Base-by-base conservation (phyloP, 768 basidiomycete species). In the Mycena maculata region DNA sequence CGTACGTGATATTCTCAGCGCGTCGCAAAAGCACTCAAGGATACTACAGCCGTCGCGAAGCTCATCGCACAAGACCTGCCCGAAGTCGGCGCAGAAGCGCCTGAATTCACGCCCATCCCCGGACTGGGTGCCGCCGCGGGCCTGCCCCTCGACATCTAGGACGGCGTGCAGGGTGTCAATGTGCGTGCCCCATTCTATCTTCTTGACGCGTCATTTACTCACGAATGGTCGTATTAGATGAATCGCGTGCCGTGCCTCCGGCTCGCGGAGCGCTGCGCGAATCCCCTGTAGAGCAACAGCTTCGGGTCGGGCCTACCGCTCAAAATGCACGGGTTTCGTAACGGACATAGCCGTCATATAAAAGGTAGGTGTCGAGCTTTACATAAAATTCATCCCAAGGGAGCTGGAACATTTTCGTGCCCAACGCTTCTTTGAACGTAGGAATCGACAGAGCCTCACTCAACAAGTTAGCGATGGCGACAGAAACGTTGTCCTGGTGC, bases 221-320 rank as follows among this genome's bases (percentile, higher is more conserved):
- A 7, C 41, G 23, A 28, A n/a, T n/a, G n/a, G n/a, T n/a, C 49
- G 23, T 38, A n/a, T 31, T 63, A 91, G 90, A 84, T 84, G 68
- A 90, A 91, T 70, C 84, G 88, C 18, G 76, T 88, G 3, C 84
- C 86, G 9, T 90, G 87, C 73, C 79, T 91, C 53, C 88, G 88
- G 18, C 79, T 91, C 11, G 86, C 87, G 0, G 86, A 88, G 70
- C 87, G 87, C 16, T 90, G 88, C 67, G 88, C 89, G 0, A 84
- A 83, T 8, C 82, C 88, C 27, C 79, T 91, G n/a, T 79, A 39
- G 7, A 60, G 57, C 53, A 63, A 61, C 39, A 47, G 65, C 39
- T 36, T 18, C 13, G 54, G 65, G 2, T 18, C 41, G 18, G 30
- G 22, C 5, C 54, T 67, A 52, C 50, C 48, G 39, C 65, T 52